These are phyloP conservation scores for Miscanthus lutarioriparius DNA, from an alignment of 176 grass and related monocot genomes.

Conservation along the genomic window DNA sequence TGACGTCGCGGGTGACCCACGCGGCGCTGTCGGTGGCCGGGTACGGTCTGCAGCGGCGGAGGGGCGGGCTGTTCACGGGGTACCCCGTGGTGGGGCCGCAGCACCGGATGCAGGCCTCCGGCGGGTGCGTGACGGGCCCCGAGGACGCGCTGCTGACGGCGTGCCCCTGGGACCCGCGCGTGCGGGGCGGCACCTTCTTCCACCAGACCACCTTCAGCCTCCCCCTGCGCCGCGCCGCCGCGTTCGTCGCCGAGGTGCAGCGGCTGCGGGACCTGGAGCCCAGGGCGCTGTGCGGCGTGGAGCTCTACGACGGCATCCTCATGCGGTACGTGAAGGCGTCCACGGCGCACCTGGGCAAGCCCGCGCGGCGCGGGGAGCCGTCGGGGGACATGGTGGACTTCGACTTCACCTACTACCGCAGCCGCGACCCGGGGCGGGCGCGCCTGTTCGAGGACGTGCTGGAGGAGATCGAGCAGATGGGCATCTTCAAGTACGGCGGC, in stretches of 20 bases:
- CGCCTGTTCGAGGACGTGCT: conserved; percentile 63
- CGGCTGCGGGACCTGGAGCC: conserved; percentile 53
- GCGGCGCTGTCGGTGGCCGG: background rate
- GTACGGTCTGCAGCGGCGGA: conserved; percentile 19
- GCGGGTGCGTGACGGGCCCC: conserved; percentile 38
- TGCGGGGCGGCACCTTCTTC: conserved; percentile 48
- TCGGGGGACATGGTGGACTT: conserved; percentile 60
- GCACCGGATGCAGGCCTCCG: conserved; percentile 56
- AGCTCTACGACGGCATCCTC: conserved; percentile 68
- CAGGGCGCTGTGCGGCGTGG: conserved; percentile 56
- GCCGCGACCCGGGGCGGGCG: conserved; percentile 33
- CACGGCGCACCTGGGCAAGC: conserved; percentile 62
- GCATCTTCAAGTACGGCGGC: conserved; percentile 63
- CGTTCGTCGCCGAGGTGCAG: conserved; percentile 58
- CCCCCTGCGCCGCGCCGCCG: conserved; percentile 26
- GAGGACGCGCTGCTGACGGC: conserved; percentile 61
- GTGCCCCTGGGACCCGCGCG: conserved; percentile 63
- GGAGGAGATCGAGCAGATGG: conserved; percentile 89
- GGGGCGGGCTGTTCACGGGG: conserved; percentile 49
- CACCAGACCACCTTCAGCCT: conserved; percentile 74
- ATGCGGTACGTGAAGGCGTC: conserved; percentile 70
- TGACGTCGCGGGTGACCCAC: conserved; percentile 29
- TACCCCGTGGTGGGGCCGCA: conserved; percentile 70
- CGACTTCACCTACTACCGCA: conserved; percentile 79
- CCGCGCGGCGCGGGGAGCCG: background rate